Evolutionary conservation across 148 eudicot genomes (phyloP).

Genomic region (Persicaria tinctoria): DNA sequence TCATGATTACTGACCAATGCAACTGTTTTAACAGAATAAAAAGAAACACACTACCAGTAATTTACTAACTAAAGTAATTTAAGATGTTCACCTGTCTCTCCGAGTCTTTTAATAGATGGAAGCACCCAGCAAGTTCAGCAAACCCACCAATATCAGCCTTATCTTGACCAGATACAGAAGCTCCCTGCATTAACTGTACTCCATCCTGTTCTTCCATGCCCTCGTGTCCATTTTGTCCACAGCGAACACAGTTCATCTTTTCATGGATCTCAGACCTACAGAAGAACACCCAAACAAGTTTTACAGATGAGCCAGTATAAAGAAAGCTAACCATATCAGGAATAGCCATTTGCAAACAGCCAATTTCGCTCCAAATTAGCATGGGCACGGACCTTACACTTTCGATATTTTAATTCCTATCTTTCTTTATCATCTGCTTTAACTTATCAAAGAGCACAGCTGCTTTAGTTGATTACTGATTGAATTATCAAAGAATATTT

Average conservation of each 20-base stretch:
- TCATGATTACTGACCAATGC: slow-evolving; percentile 3
- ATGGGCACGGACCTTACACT: background rate
- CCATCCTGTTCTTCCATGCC: slow-evolving; percentile 20
- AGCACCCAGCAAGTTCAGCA: slow-evolving; percentile 84
- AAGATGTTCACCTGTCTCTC: slow-evolving; percentile 67
- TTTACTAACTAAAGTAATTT: background rate
- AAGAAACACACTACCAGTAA: background rate
- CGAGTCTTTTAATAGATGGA: slow-evolving; percentile 48
- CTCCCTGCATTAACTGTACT: slow-evolving; percentile 19
- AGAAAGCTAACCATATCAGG: background rate
- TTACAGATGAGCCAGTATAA: background rate
- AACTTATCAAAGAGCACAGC: background rate
- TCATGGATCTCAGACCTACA: slow-evolving; percentile 93
- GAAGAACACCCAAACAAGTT: background rate
- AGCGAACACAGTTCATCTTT: slow-evolving; percentile 82
- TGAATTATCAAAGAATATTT: background rate
- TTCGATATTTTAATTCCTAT: background rate
- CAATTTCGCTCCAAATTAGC: background rate
- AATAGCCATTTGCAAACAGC: background rate
- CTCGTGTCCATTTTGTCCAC: slow-evolving; percentile 30
- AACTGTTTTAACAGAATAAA: background rate
- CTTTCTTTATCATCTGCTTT: background rate
- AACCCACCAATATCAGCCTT: slow-evolving; percentile 80
- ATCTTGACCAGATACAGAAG: slow-evolving; percentile 32
- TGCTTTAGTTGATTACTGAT: background rate